Percentiles rank a stretch among this genome's conserved stretches.
Evolutionary conservation across 805 yeast genomes (phyloP).

Genomic region (Candida anglica): DNA sequence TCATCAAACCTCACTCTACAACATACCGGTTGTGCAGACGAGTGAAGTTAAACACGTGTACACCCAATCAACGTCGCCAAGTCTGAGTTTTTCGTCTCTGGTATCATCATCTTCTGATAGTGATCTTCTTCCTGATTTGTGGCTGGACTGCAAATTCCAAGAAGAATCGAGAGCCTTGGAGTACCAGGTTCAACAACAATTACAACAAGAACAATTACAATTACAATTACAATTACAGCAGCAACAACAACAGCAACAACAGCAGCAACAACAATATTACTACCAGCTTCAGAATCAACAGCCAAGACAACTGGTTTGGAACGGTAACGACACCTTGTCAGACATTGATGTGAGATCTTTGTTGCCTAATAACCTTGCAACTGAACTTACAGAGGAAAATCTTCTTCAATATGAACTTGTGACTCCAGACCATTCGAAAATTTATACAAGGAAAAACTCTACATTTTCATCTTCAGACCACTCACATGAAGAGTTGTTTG

Average conservation of each 20-base stretch:
- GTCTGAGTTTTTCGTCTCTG: conserved; percentile 3
- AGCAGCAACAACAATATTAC: conserved; percentile 17
- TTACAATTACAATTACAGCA: conserved; percentile 8
- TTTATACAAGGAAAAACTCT: conserved; percentile 2
- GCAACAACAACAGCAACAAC: conserved; percentile 14
- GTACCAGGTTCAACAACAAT: conserved; percentile 9
- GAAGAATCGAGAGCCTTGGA: conserved; percentile 11
- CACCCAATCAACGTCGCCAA: conserved; percentile 1
- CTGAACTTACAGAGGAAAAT: conserved; percentile 33
- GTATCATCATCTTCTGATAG: conserved; percentile 1
- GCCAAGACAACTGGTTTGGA: conserved; percentile 19
- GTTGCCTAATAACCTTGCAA: conserved; percentile 16
- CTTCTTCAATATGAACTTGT: conserved; percentile 12
- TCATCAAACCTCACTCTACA: conserved; percentile 3
- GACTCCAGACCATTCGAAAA: no score
- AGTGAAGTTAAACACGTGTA: conserved; percentile 2
- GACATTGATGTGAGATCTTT: conserved; percentile 14
- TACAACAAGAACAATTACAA: conserved; percentile 5
- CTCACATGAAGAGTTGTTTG: conserved; percentile 14
- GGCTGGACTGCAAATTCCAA: conserved; percentile 10
- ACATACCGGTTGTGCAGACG: conserved; percentile 1
- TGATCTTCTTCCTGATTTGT: conserved; percentile 15
- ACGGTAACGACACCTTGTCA: conserved; percentile 16
- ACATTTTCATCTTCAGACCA: conserved; percentile 8
- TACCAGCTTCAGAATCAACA: conserved; percentile 19